Base-by-base conservation (phyloP, 2,329 filamentous ascomycete species). In the Colletotrichum sp. region DNA sequence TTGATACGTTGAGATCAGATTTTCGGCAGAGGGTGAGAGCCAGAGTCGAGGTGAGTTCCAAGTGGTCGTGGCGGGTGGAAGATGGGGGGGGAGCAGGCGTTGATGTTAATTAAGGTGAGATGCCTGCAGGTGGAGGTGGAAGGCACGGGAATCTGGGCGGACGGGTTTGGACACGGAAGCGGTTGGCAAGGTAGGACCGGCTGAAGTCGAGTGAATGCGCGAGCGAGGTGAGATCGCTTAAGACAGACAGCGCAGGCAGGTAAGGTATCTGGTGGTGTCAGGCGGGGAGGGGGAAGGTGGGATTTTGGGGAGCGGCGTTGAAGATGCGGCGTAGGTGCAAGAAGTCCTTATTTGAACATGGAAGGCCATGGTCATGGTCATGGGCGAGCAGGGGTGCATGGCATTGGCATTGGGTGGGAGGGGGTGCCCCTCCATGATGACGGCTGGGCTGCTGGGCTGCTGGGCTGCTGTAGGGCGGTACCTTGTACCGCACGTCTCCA, bases 311-410 rank as follows among this genome's bases (percentile, higher is more conserved):
- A 28, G 65, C 69, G 73, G 74, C 74, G 74, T 76, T 69, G 70
- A 76, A 76, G 74, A 76, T 69, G 74, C 74, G 74, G 74, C 74
- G 73, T 21, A 69, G 64, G 44, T 24, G 34, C 59, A 74, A 52
- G 44, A 52, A 69, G 74, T 74, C 70, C 70, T 76, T 76, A 76
- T 76, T 76, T 76, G 74, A 76, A 76, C 70, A 76, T 64, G 64
- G 72, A 12, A 36, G 68, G 71, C 72, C 71, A 64, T 57, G 52
- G 55, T 60, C n/a, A 32, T 28, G 59, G 30, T 60, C 26, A 32
- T 28, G 57, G 24, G 57, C 26, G 57, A n/a, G 16, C 26, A n/a
- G 57, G 57, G 6, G 21, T 26, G 44, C 39, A 28, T 57, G 44
- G 55, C 26, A 36, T 30, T 63, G 69, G 18, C 59, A 52, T 52